A percentile compares a stretch with the other conserved stretches of the same genome.
Conservation (phyloP, 768 basidiomycete species). For the Auriscalpium vulgare region DNA sequence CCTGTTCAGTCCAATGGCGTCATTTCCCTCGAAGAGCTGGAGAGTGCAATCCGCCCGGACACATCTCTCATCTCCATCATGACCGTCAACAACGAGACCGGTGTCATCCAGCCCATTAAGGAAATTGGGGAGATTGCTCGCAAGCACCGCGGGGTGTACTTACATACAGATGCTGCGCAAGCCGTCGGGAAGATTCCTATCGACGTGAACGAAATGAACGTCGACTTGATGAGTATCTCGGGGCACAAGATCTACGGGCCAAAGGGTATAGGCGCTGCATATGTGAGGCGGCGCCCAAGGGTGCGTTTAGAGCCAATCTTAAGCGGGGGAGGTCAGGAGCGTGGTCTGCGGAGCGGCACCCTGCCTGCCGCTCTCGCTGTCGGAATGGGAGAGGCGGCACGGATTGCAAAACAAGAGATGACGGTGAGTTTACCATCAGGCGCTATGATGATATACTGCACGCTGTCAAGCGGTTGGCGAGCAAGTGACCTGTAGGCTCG, state of each 20-base stretch:
- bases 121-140: slow-evolving; percentile 86
- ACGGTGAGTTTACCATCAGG: slow-evolving; percentile 43
- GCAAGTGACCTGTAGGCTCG: slow-evolving; percentile 17
- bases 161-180: slow-evolving; percentile 98
- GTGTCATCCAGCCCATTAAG: slow-evolving; percentile 94
- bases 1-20: slow-evolving; percentile 86
- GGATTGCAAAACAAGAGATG: slow-evolving; percentile 91
- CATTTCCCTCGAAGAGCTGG: slow-evolving; percentile 69
- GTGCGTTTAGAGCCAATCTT: slow-evolving; percentile 93
- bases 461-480: slow-evolving; percentile 17
- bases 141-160: slow-evolving; percentile 83
- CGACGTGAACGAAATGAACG: slow-evolving; percentile 91
- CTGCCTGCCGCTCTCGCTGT: slow-evolving; percentile 82
- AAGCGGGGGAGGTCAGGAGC: slow-evolving; percentile 94
- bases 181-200: slow-evolving; percentile 87
- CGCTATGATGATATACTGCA: slow-evolving; percentile 27
- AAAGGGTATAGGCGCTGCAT: slow-evolving; percentile 91
- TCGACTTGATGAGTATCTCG: slow-evolving; percentile 93
- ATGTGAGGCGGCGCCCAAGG: slow-evolving; percentile 86
- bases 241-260: slow-evolving; percentile 99
- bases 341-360: slow-evolving; percentile 93
- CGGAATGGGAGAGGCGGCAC: slow-evolving; percentile 90
- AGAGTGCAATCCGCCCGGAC: slow-evolving; percentile 84
- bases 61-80: slow-evolving; percentile 95
- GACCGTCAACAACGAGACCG: slow-evolving; percentile 99